Evolutionary conservation across 75 land plant genomes (phyloP), one percentile per base, ranked within the genome.

Genomic region (Chamaecyparis obtusa): DNA sequence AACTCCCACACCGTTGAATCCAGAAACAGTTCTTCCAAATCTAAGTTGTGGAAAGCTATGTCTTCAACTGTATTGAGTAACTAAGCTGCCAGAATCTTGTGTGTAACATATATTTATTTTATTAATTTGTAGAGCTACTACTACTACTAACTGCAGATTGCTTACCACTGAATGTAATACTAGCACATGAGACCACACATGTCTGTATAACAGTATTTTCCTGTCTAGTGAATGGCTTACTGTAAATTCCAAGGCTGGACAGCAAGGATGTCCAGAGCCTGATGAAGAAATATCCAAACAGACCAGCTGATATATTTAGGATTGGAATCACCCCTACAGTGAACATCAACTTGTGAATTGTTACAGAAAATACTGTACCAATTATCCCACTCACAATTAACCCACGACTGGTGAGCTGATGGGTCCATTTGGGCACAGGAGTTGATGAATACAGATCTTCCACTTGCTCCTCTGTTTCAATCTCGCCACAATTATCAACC

Each of bases 301-400:
- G 46, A 2, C 91, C 91, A 2, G 91, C 91, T 17, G 91, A 78
- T 41, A 90, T 82, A 89, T 90, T 90, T 56, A 90, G 90, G 21
- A 91, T 77, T 27, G 91, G 91, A 78, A 90, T 89, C 43, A 90
- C 91, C 33, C 91, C 91, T 39, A 88, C 85, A 1, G 91, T 89
- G 44, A 90, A 69, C 87, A 21, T 89, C 27, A 90, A 83, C 84
- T 89, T 89, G 74, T 84, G 91, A 1, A 90, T 90, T 77, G 89
- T 90, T 77, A 90, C 57, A 21, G 81, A 55, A 51, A 90, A 90
- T 11, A 90, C 0, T 1, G 37, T 35, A 14, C 91, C 91, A 48
- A 90, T 39, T 1, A 90, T 37, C 3, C 32, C 14, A 57, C 91
- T 79, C 37, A 89, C 91, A 67, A 85, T 32, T 21, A 90, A 46